Evolutionary conservation across 2,329 filamentous ascomycete genomes (phyloP), one percentile per base, ranked within the genome.

Genomic region (Trichophyton rubrum): DNA sequence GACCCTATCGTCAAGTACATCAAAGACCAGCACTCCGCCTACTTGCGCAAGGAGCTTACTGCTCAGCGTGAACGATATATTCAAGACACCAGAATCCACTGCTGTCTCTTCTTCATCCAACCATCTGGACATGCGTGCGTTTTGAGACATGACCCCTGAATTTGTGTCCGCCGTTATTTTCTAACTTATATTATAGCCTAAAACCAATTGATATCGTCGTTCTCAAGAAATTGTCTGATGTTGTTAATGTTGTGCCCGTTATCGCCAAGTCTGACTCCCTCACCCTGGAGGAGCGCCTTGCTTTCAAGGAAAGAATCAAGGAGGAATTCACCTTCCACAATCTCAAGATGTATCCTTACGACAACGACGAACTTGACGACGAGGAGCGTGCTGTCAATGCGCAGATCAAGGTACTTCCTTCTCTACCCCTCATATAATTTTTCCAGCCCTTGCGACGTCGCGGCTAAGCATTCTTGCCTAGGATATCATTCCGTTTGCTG

Each of bases 1-100:
- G 93, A 99, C 74, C 93, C 93, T 65, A 99, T 99, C 75, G 92
- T 99, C 82, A 99, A 99, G 82, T 99, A 99, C 80, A 99, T 99
- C 84, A 99, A 99, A 84, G 93, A 99, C 78, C 93, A 99, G 82
- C 93, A 99, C 82, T 96, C 90, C 59, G 92, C 93, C 71, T 99
- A 97, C 80, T 85, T 99, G 69, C 89, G 93, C 78, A 99, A 99
- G 84, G 93, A 99, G 78, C 90, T 99, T 72, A 97, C 93, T 60
- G 93, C 93, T 68, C 93, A 99, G 82, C 89, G 93, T 78, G 93
- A 99, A 79, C 88, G 93, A 71, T 99, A 99, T 78, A 96, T 99
- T 68, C 92, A 96, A 80, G 93, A 99, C 78, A 99, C 93, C 67
- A 89, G 93, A 72, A 96, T 99, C 72, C 93, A 99, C 82, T 96